These are phyloP conservation scores for Lentinula guzmanii DNA, from an alignment of 768 basidiomycete genomes.

Conservation along the genomic window DNA sequence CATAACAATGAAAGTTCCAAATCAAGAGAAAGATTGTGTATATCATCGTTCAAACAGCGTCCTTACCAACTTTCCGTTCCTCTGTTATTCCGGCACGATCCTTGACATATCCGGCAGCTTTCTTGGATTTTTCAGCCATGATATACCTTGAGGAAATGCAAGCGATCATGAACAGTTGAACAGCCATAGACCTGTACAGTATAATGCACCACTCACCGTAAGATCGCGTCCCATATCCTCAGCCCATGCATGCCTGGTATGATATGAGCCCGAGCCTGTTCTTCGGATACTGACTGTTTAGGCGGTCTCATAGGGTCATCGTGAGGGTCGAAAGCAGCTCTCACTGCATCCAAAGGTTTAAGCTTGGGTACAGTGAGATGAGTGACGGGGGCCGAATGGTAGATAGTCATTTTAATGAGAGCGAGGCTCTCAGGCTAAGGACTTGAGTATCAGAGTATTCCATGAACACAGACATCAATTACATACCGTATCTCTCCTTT, in stretches of 20 bases:
- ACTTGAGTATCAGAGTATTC: not conserved
- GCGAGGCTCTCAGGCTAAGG: conserved; percentile 47
- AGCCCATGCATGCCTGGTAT: conserved; percentile 45
- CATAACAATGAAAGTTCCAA: no score
- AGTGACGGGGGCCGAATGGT: conserved; percentile 48
- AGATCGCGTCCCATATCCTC: conserved; percentile 46
- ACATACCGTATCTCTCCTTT: conserved; percentile 59
- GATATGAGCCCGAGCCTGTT: conserved; percentile 36
- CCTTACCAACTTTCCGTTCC: not conserved
- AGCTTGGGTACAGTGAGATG: conserved; percentile 46
- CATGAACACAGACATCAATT: not conserved
- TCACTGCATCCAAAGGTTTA: conserved; percentile 35
- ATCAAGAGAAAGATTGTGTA: no score
- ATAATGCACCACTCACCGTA: conserved; percentile 29
- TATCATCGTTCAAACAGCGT: not conserved
- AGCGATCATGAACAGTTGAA: not conserved
- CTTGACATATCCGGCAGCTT: not conserved
- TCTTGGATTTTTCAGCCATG: conserved; percentile 9
- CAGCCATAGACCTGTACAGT: not conserved
- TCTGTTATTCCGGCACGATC: not conserved
- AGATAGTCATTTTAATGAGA: conserved; percentile 49
- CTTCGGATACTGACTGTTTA: conserved; percentile 50
- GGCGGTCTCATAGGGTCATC: conserved; percentile 42
- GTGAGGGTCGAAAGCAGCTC: conserved; percentile 43
- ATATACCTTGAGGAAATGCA: conserved; percentile 1